phyloP scores from a whole-genome alignment of 192 early-diverging fungal genomes.

The Coemansia furcata region DNA sequence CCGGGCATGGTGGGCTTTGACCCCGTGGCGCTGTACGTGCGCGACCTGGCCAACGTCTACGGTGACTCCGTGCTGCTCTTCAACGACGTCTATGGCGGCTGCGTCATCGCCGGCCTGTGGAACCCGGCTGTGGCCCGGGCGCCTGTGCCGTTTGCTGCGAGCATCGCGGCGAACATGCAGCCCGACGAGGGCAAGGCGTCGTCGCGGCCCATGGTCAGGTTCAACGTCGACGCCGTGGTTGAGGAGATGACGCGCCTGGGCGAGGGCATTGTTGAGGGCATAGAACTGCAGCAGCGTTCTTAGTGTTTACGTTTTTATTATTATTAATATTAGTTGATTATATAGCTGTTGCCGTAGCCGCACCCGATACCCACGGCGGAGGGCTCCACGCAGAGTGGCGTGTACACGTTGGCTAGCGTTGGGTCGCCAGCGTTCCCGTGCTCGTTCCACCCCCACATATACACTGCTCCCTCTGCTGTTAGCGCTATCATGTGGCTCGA shows the following conservation, averaged over 20 bases:
- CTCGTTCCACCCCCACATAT: conserved; percentile 93
- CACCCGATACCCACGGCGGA: conserved; percentile 22
- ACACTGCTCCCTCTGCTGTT: conserved; percentile 42
- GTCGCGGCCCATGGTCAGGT: conserved; percentile 6
- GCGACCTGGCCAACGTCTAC: conserved; percentile 60
- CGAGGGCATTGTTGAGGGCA: conserved; percentile 36
- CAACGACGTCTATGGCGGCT: conserved; percentile 43
- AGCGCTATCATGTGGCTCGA: conserved; percentile 73
- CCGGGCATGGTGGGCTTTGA: conserved; percentile 72
- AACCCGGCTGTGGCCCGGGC: conserved; percentile 11
- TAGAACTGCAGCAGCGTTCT: not conserved
- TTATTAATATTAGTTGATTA: not conserved
- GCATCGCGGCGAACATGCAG: conserved; percentile 12
- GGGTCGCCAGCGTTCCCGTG: conserved; percentile 83
- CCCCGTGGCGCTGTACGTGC: conserved; percentile 65
- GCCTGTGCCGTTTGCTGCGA: conserved; percentile 16
- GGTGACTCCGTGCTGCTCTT: conserved; percentile 36
- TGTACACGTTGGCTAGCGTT: conserved; percentile 24
- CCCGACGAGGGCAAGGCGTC: not conserved
- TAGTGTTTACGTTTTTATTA: not conserved
- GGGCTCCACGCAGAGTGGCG: conserved; percentile 8
- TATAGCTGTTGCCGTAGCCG: conserved; percentile 38
- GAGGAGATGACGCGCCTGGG: conserved; percentile 40
- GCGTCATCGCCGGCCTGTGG: conserved; percentile 45
- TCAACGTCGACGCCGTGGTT: conserved; percentile 22